Base-by-base conservation (phyloP, 2,329 filamentous ascomycete genomes). In the Pestalotiopsis sp. region DNA sequence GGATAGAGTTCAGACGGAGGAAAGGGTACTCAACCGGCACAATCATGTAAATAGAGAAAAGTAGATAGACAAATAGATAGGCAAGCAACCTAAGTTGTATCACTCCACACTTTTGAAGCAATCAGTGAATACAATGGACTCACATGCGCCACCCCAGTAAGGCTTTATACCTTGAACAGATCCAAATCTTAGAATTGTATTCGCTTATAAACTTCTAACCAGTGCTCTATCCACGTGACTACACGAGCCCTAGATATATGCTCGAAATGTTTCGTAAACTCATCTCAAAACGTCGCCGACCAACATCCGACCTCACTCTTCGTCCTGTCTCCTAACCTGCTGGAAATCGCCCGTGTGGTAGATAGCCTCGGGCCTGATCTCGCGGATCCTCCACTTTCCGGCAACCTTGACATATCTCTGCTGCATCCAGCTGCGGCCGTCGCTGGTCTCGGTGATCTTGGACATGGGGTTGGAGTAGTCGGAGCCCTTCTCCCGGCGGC, bases 361-460 rank as follows among this genome's bases (percentile, higher is more conserved):
- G 45, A 66, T 57, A 36, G 36, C 45, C 23, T 57, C 45, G 13
- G 64, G 64, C 31, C 20, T 58, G 45, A 66, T 66, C 17, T 58
- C 64, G 14, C 23, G 23, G 11, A 66, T 66, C 20, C 41, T 66
- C 64, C 64, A 66, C 6, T 12, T 12, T 1, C 41, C 45, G n/a
- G n/a, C 64, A 1, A 57, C 25, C 31, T 59, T 66, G 20, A 57
- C 36, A 49, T 27, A 66, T 14, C 9, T 36, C 17, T 66, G 64
- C 64, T 58, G 64, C 64, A 66, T 66, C 45, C 49, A 58, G 64
- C 64, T 66, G 3, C 49, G 45, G 4, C 64, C 64, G 7, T 66
- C 64, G 20, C 64, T 66, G 0, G 49, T 66, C 45, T 66, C 64
- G 5, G 12, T 23, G 7, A 66, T 66, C 64, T 66, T 66, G 41